These are phyloP conservation scores for Trichosanthes cucumerina DNA, from an alignment of 306 rosid species.

Conservation along the genomic window DNA sequence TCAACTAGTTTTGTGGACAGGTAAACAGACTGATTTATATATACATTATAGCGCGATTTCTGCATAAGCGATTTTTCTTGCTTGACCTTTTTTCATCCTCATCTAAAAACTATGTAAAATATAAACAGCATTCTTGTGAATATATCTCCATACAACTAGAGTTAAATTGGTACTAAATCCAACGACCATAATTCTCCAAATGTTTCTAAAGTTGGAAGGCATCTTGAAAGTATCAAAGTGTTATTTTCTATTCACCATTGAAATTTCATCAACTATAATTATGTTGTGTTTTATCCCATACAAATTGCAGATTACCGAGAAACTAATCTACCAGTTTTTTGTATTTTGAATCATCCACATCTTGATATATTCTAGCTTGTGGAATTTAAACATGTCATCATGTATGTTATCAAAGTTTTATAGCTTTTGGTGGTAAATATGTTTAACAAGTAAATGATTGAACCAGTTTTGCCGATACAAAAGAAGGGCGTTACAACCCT, in stretches of 20 bases:
- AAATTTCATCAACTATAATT: neutral
- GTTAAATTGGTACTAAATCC: neutral
- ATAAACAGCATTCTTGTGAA: neutral
- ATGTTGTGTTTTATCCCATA: neutral
- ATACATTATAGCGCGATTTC: neutral
- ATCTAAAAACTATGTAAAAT: neutral
- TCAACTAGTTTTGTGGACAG: conserved; percentile 93
- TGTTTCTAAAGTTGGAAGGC: neutral
- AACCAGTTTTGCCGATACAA: conserved; percentile 88
- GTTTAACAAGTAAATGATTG: conserved; percentile 12
- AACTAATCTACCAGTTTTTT: neutral
- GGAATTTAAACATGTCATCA: neutral
- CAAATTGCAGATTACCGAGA: neutral
- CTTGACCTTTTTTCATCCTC: neutral
- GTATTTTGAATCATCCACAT: neutral
- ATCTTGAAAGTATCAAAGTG: too few relatives aligned
- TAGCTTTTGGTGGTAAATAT: neutral
- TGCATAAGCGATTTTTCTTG: neutral
- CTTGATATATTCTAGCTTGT: neutral
- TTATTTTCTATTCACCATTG: neutral
- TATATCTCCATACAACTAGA: neutral
- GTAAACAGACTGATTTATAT: conserved; percentile 25
- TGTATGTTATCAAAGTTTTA: neutral
- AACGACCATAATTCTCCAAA: neutral
- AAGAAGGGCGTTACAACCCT: conserved; percentile 95